Evolutionary conservation across 805 yeast genomes (phyloP).

Genomic region (Teunomyces stri): DNA sequence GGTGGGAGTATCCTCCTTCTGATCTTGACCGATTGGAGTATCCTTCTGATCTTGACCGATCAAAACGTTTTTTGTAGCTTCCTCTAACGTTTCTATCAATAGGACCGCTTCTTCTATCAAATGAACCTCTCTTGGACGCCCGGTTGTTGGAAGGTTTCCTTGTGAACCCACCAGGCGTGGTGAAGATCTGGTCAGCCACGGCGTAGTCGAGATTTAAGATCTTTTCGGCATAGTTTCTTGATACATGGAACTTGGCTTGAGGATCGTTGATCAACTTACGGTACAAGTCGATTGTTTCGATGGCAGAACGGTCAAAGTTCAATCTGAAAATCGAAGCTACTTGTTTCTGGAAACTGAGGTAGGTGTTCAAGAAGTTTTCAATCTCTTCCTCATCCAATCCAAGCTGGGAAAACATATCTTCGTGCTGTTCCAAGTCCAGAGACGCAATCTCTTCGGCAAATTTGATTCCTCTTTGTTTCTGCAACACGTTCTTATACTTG

Average conservation of each 20-base stretch:
- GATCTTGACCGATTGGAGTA: neutral
- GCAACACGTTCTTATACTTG: constrained; percentile 51
- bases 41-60: too few relatives aligned
- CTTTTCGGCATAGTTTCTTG: constrained; percentile 8
- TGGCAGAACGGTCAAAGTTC: constrained; percentile 22
- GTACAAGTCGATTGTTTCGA: constrained; percentile 30
- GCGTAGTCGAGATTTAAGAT: constrained; percentile 5
- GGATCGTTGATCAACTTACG: constrained; percentile 18
- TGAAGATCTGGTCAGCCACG: constrained; percentile 16
- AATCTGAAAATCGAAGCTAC: constrained; percentile 20
- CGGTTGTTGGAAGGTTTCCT: constrained; percentile 10
- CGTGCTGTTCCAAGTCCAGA: constrained; percentile 35
- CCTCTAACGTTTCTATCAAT: too few relatives aligned
- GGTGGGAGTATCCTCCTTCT: neutral
- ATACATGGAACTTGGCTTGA: constrained; percentile 13
- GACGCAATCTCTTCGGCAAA: constrained; percentile 46
- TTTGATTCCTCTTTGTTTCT: constrained; percentile 49
- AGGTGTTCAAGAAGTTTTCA: constrained; percentile 23
- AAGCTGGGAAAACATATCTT: constrained; percentile 16
- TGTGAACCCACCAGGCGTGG: constrained; percentile 27
- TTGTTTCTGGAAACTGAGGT: constrained; percentile 29
- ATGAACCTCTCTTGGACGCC: constrained; percentile 8
- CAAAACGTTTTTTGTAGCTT: too few relatives aligned
- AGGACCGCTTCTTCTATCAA: neutral
- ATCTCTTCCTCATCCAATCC: constrained; percentile 18